Evolutionary conservation across 139 green algal species (phyloP), one percentile per base, ranked within the genome.

Genomic region (Microglena sp.): DNA sequence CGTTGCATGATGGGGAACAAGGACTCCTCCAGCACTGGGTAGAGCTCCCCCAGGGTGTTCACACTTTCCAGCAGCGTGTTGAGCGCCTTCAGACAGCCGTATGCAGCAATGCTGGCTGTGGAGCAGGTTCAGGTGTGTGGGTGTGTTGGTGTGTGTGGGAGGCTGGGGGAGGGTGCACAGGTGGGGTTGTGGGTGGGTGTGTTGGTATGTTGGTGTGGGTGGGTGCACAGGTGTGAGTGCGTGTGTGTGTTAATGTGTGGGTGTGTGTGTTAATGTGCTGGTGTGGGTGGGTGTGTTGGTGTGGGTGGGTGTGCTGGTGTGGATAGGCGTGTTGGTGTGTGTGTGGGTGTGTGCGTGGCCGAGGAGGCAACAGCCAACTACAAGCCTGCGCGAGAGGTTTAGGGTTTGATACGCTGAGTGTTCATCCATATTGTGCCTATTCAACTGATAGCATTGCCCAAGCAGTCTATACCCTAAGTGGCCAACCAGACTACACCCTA

Each of bases 61-160:
- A 96, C 79, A 43, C 77, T 86, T 36, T 96, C 89, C 55, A 98
- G 74, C 32, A 98, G 82, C 1, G 91, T 96, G 69, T 85, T 81
- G 32, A 98, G 81, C 2, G 93, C 88, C 58, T 65, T 65, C 11
- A 98, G 63, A 75, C 89, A 93, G 34, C 86, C 89, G 56, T 89
- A 92, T 0, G 87, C 93, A 1, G 89, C 89, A 55, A 95, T 72
- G 24, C 72, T 67, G 44, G 76, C 87, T 85, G 79, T 54, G 11
- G 6, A 53, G 50, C 50, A 24, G 43, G 43, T 53, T 53, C 43
- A 24, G 43, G 43, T 24, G 43, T 18, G 43, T 18, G 18, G 18
- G 43, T 53, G 18, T 18, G 18, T 15, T 15, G 44, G 44, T 24
- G 31, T 18, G 18, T 33, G 55, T 1, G 0, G 33, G 24, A n/a